Evolutionary conservation across 2,329 filamentous ascomycete genomes (phyloP).

Genomic region (Alternaria hordeiaustralica): DNA sequence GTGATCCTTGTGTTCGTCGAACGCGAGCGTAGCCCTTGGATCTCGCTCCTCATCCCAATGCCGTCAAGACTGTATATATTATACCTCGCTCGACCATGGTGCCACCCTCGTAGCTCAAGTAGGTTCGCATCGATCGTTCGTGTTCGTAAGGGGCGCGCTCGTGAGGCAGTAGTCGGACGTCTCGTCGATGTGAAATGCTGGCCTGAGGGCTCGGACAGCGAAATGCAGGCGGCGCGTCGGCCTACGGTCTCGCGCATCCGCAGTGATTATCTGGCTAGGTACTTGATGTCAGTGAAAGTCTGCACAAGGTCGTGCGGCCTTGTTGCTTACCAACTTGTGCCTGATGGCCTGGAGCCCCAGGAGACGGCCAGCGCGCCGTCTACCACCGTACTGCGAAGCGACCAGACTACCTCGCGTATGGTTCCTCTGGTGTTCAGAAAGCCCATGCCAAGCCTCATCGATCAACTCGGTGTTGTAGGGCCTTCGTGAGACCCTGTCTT

Average conservation of each 20-base stretch:
- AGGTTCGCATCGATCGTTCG: not conserved
- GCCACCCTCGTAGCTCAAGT: not conserved
- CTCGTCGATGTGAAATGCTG: not conserved
- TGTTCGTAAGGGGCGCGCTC: not conserved
- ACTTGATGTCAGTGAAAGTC: not conserved
- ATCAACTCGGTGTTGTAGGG: not conserved
- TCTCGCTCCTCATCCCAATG: not conserved
- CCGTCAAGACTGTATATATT: not conserved
- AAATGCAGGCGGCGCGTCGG: not conserved
- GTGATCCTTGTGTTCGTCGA: not conserved
- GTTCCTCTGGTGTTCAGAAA: not conserved
- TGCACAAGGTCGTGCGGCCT: not conserved
- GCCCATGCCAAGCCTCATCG: not conserved
- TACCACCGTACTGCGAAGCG: not conserved
- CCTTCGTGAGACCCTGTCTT: not conserved
- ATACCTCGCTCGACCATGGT: not conserved
- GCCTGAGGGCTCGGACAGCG: not conserved
- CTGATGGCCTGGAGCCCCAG: not conserved
- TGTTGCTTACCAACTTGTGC: not conserved
- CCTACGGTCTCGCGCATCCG: not conserved
- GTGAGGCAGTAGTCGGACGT: not conserved
- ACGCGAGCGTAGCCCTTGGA: not conserved
- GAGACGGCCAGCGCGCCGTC: not conserved
- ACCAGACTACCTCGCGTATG: not conserved
- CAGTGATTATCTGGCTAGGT: not conserved